Base-by-base conservation (phyloP, 306 rosid species). In the Quercus aquifolioides region DNA sequence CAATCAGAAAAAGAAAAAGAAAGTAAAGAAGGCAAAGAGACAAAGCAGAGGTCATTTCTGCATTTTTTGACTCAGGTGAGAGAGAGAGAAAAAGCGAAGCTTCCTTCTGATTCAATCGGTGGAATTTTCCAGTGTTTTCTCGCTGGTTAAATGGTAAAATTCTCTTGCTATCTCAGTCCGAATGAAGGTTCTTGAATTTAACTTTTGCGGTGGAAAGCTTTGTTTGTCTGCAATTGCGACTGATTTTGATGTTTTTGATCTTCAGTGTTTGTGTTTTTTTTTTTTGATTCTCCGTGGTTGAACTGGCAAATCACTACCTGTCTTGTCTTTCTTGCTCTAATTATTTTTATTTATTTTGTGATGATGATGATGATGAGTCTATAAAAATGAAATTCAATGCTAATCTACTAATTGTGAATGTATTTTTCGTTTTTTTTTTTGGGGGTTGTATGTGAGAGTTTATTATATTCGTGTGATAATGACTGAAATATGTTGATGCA, bases 141-240 rank as follows among this genome's bases (percentile, higher is more conserved):
- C 71, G 57, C 69, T 46, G n/a, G 3, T 55, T 58, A 76, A 65
- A 81, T 83, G 87, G 94, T 90, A 77, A 75, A 75, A 78, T 76
- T 85, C 78, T 65, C 76, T 43, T 26, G 23, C 73, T 30, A 12
- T 8, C 35, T 35, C 31, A 6, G 72, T n/a, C 72, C 7, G 15
- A 67, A n/a, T 31, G 15, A 67, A 35, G 23, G 5, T 58, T 38
- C 49, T 26, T 9, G 74, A 19, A 46, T 65, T 80, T 49, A 19
- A 19, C 3, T 73, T 76, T 21, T 67, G 51, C 19, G 17, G 21
- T n/a, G 9, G 63, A 55, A 55, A 43, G 31, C 43, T 43, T 17
- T 41, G 9, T 10, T 28, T n/a, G n/a, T 8, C 38, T 46, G 15
- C 6, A 19, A 4, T 12, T 71, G 60, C 12, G 31, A 20, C 51